Percentiles rank a stretch among this genome's conserved stretches.
phyloP scores from a whole-genome alignment of 768 basidiomycete genomes.

The Termitomyces eurrhizus region DNA sequence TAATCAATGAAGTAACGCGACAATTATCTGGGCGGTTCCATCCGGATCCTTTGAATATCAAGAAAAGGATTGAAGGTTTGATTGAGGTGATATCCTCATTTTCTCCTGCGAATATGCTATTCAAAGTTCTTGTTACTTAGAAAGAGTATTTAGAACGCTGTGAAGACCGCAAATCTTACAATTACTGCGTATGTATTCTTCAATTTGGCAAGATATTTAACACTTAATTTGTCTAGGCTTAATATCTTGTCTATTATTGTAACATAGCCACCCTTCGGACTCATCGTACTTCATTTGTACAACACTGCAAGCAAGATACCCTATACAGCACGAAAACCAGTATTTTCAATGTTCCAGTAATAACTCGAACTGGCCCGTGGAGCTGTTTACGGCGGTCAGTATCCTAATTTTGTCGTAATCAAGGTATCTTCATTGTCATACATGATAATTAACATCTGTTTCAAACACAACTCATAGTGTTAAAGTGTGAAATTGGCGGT shows the following conservation, averaged over 20 bases:
- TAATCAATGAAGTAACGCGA: constrained; percentile 86
- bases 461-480: neutral
- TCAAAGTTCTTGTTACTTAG: constrained; percentile 32
- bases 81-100: constrained; percentile 68
- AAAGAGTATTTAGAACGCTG: constrained; percentile 93
- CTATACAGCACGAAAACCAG: neutral
- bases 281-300: constrained; percentile 10
- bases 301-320: constrained; percentile 3
- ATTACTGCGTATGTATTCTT: constrained; percentile 51
- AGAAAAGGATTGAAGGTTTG: constrained; percentile 88
- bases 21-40: constrained; percentile 83
- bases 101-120: neutral
- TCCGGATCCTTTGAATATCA: constrained; percentile 83
- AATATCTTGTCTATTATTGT: constrained; percentile 10
- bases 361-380: no score
- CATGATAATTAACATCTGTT: neutral
- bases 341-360: neutral
- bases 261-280: constrained; percentile 4
- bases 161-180: constrained; percentile 85
- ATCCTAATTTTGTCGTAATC: neutral
- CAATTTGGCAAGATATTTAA: neutral
- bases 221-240: constrained; percentile 16
- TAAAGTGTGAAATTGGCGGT: neutral
- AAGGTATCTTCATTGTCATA: neutral
- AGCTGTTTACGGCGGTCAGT: neutral